Evolutionary conservation across 2,329 filamentous ascomycete species (phyloP), one percentile per base, ranked within the genome.

Genomic region (Fusarium sp.): DNA sequence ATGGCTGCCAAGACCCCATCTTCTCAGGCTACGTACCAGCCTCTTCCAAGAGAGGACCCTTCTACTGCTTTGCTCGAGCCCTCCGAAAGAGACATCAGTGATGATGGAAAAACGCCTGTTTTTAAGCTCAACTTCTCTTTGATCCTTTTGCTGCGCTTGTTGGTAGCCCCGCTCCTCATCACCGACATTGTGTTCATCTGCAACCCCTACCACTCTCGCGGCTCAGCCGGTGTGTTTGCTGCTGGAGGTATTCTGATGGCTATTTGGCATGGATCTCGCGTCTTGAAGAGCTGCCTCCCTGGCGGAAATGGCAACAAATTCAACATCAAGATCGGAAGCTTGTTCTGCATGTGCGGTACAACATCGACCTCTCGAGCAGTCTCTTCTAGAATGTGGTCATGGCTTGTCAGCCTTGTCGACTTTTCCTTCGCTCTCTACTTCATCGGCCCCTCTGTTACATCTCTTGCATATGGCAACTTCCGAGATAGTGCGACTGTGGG

Each of bases 321-420:
- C 46, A 70, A 75, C 30, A 43, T 75, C 30, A 67, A 54, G n/a
- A 45, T 75, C n/a, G 73, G 72, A 8, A 61, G 50, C 42, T 73
- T 73, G 10, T 63, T 69, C 13, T 74, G 68, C 23, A 66, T 62
- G 14, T 63, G 62, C 19, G 73, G 68, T 9, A 66, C 54, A 34
- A 55, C 56, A 12, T 51, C 46, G 2, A 25, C 23, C 3, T 63
- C 39, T 11, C 28, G 11, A 10, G 2, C 46, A 42, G 37, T 25
- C 23, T 16, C 34, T 25, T 52, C 28, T 26, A 48, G 46, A 28
- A 28, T 34, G 21, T 37, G 53, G 31, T 62, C 56, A 7, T 74
- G 62, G 26, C 31, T 72, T 10, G 10, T 60, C 30, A 74, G 61
- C 45, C 18, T 62, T 12, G 45, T 67, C n/a, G 73, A 75, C 28